Base-by-base conservation (phyloP, 2,329 filamentous ascomycete species). In the Ascochyta pisi region DNA sequence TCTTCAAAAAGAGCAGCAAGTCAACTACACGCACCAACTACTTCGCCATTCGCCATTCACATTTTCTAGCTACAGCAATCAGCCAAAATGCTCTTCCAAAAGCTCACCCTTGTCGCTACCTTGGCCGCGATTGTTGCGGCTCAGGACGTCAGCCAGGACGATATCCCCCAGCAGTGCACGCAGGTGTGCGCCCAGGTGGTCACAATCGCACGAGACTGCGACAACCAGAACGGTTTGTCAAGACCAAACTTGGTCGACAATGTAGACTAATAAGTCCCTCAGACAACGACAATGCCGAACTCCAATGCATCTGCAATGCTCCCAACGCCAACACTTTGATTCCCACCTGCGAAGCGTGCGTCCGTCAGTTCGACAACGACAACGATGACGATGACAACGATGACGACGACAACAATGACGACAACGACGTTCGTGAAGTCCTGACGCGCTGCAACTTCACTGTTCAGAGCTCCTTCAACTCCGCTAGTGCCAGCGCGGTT, bases 291-390 rank as follows among this genome's bases (percentile, higher is more conserved):
- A 50, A 48, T 9, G 64, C 55, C 19, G 66, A 65, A 45, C 49
- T 62, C 10, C 57, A 68, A 40, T 75, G 71, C 55, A 63, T 75
- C 55, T 75, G 72, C 64, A 62, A 60, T 13, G 62, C 64, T 15
- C 42, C 54, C 12, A 64, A 66, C 42, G 69, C 68, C 15, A 62
- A 49, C 57, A 62, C 54, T 16, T 46, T 69, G 8, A 37, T 74
- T 15, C 70, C 72, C 1, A 37, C 60, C 13, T 75, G 71, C 54
- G 70, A 69, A 16, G 66, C 70, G 16, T 75, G 70, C 50, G 64
- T 75, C 33, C 46, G 61, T 5, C 53, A 66, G 39, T 70, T 57
- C 62, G 66, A 70, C 42, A 57, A 48, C 31, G 66, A 62, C 29
- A 42, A 46, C 24, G 56, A 26, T 7, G 4, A 60, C 29, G 49